These are phyloP conservation scores for Diaporthe capsici DNA, from an alignment of 2,329 filamentous ascomycete genomes.

Conservation along the genomic window DNA sequence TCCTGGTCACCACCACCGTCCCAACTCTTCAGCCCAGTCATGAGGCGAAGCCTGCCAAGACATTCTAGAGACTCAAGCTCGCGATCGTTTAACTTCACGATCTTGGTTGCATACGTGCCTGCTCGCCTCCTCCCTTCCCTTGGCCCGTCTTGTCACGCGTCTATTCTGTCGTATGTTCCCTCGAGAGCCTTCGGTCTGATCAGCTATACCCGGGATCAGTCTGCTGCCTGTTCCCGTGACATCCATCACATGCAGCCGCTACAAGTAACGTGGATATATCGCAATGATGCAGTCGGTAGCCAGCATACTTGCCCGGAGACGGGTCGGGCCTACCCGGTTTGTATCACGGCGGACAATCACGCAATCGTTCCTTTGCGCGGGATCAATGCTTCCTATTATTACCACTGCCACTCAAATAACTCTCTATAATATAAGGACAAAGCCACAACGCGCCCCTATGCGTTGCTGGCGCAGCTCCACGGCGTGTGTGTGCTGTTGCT, in stretches of 20 bases:
- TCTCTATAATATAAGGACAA: background rate
- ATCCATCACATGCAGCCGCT: background rate
- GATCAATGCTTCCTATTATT: background rate
- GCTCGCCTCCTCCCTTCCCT: background rate
- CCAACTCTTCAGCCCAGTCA: constrained; percentile 3
- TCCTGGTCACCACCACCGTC: constrained; percentile 2
- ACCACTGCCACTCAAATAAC: background rate
- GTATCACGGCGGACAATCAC: constrained; percentile 4
- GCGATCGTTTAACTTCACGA: too few relatives aligned
- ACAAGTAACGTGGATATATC: background rate
- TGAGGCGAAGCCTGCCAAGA: constrained; percentile 6
- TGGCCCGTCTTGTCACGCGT: background rate
- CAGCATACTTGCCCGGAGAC: background rate
- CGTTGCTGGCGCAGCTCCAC: constrained; percentile 54
- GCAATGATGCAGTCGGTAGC: background rate
- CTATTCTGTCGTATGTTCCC: background rate
- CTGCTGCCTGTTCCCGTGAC: constrained; percentile 9
- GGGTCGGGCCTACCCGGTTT: constrained; percentile 20
- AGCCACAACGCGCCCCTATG: constrained; percentile 15
- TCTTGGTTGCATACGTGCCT: background rate
- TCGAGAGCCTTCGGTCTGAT: background rate
- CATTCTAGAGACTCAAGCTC: background rate
- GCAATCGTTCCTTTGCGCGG: background rate
- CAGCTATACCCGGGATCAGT: background rate
- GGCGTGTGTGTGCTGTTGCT: constrained; percentile 49